A percentile compares a stretch with the other conserved stretches of the same genome.
phyloP scores from a whole-genome alignment of 2,329 filamentous ascomycete species.

The Acrodontium crateriforme region DNA sequence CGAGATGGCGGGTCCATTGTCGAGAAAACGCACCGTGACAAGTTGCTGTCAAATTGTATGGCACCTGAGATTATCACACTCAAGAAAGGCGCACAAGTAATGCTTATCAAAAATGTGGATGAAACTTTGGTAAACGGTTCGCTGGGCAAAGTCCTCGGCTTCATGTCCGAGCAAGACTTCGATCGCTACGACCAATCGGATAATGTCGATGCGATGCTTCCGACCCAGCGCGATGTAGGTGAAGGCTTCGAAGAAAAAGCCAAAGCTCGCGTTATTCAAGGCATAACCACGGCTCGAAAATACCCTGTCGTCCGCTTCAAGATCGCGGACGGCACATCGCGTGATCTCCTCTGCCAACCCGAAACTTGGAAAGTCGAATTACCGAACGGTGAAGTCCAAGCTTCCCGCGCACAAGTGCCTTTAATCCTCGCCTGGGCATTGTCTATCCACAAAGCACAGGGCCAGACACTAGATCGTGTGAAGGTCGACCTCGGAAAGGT shows the following conservation, averaged over 20 bases:
- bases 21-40: conserved; percentile 58
- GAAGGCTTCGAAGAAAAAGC: conserved; percentile 13
- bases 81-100: conserved; percentile 89
- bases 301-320: conserved; percentile 80
- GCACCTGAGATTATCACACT: conserved; percentile 66
- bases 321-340: conserved; percentile 60
- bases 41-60: conserved; percentile 80
- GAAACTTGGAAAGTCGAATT: conserved; percentile 95
- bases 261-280: conserved; percentile 1
- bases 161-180: conserved; percentile 52
- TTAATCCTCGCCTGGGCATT: conserved; percentile 93
- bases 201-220: conserved; percentile 7
- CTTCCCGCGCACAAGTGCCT: conserved; percentile 60
- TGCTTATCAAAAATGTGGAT: conserved; percentile 99
- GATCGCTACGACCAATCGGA: conserved; percentile 19
- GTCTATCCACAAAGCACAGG: conserved; percentile 95
- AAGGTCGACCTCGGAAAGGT: conserved; percentile 86
- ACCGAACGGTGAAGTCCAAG: conserved; percentile 88
- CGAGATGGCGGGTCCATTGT: conserved; percentile 54
- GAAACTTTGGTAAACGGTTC: conserved; percentile 89
- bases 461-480: conserved; percentile 83
- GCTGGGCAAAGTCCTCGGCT: conserved; percentile 68
- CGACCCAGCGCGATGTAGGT: conserved; percentile 3
- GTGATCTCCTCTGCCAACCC: conserved; percentile 66
- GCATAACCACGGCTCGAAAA: conserved; percentile 38